A percentile compares a stretch with the other conserved stretches of the same genome.
Evolutionary conservation across 139 green algal genomes (phyloP).

Genomic region (Asterochloris sp.): DNA sequence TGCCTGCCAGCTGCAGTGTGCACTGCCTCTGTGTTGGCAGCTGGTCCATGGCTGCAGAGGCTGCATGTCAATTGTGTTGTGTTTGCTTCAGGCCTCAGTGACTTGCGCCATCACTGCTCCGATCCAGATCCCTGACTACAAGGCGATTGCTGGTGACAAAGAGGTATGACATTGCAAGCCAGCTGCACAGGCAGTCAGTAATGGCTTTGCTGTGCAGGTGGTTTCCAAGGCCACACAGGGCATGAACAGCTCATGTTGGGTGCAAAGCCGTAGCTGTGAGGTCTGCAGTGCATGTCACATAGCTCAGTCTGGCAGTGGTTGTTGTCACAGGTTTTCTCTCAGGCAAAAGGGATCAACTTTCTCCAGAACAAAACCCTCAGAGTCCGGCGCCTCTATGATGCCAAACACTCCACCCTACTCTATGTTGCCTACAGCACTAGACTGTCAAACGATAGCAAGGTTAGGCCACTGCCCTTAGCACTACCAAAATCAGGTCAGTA

Average conservation of each 20-base stretch:
- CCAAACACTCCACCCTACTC: constrained; percentile 48
- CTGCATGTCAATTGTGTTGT: neutral
- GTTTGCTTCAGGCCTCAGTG: constrained; percentile 55
- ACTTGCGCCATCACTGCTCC: constrained; percentile 58
- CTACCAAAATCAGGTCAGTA: neutral
- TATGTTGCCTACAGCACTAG: constrained; percentile 78
- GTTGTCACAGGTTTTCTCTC: constrained; percentile 61
- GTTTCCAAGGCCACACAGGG: too few relatives aligned
- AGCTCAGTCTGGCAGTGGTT: too few relatives aligned
- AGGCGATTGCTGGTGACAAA: constrained; percentile 25
- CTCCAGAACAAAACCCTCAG: constrained; percentile 80
- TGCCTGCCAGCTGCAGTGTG: too few relatives aligned
- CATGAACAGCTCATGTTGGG: too few relatives aligned
- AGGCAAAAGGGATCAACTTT: constrained; percentile 69
- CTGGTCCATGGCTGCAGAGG: too few relatives aligned
- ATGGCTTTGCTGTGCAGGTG: too few relatives aligned
- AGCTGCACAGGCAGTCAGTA: too few relatives aligned
- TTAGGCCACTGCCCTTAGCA: neutral
- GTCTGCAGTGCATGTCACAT: too few relatives aligned
- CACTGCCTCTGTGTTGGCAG: too few relatives aligned
- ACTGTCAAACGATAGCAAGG: constrained; percentile 29
- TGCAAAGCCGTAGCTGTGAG: too few relatives aligned
- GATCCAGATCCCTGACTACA: constrained; percentile 34
- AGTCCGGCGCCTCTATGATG: constrained; percentile 73
- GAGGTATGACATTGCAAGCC: constrained; percentile 13